Conservation (phyloP, 2,329 filamentous ascomycete genomes). For the Endoconidiophora polonica region DNA sequence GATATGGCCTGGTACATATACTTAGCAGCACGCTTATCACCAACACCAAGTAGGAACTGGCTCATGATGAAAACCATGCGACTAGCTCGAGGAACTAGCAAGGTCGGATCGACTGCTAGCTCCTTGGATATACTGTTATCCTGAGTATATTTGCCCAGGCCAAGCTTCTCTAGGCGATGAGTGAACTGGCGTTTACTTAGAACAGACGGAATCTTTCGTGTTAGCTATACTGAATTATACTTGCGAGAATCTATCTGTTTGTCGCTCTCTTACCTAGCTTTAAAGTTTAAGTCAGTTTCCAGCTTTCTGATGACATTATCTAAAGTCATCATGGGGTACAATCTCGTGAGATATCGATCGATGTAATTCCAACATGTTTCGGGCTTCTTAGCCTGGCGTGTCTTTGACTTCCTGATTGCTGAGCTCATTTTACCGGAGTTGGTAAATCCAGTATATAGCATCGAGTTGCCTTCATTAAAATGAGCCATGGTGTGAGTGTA, state of each 20-base stretch:
- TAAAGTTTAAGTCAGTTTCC: background rate
- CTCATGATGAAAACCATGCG: too few relatives aligned
- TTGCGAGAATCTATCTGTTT: background rate
- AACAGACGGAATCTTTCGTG: background rate
- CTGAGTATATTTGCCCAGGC: slow-evolving; percentile 18
- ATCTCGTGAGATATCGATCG: background rate
- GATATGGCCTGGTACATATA: background rate
- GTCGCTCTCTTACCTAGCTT: background rate
- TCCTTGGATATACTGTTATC: background rate
- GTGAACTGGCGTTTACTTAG: slow-evolving; percentile 19
- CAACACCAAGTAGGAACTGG: too few relatives aligned
- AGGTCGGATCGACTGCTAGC: background rate
- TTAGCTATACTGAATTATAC: background rate
- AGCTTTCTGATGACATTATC: background rate
- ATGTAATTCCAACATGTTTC: background rate
- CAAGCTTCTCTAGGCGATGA: slow-evolving; percentile 19
- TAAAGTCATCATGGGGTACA: background rate
- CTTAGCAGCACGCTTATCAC: too few relatives aligned
- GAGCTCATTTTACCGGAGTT: too few relatives aligned
- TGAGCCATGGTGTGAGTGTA: too few relatives aligned
- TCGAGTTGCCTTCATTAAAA: too few relatives aligned
- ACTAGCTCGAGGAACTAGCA: too few relatives aligned
- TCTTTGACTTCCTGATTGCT: background rate
- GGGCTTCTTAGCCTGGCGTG: background rate
- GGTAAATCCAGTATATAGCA: too few relatives aligned